A percentile compares a stretch with the other conserved stretches of the same genome.
Conservation (phyloP, 192 early-diverging fungal species). For the Bifiguratus adelaidae region DNA sequence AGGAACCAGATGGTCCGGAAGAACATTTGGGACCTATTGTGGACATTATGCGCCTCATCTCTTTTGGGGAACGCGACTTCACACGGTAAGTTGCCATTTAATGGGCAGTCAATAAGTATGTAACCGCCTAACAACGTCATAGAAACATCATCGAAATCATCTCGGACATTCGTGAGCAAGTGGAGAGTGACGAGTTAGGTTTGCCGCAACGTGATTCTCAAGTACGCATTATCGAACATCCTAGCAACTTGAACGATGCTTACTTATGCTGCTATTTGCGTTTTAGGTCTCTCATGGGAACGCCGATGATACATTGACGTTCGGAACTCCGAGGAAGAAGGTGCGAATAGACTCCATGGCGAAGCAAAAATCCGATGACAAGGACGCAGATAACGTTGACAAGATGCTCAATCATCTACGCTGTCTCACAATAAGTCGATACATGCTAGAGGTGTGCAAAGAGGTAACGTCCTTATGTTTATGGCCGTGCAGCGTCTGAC, state of each 20-base stretch:
- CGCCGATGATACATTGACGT: too few relatives aligned
- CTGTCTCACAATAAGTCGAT: slow-evolving; percentile 58
- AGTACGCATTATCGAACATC: too few relatives aligned
- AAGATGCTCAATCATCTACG: slow-evolving; percentile 44
- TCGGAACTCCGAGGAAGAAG: too few relatives aligned
- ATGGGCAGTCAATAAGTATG: background rate
- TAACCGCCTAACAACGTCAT: background rate
- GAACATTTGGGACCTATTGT: slow-evolving; percentile 69
- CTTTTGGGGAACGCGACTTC: slow-evolving; percentile 78
- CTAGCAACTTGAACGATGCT: too few relatives aligned
- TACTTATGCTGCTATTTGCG: too few relatives aligned
- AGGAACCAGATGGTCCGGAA: slow-evolving; percentile 63
- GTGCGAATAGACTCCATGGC: too few relatives aligned
- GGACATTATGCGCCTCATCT: slow-evolving; percentile 63
- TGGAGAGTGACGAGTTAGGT: slow-evolving; percentile 20
- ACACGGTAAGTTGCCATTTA: slow-evolving; percentile 32
- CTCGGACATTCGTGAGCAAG: slow-evolving; percentile 56
- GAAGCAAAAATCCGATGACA: slow-evolving; percentile 4
- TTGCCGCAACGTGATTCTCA: too few relatives aligned
- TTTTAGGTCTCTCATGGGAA: too few relatives aligned
- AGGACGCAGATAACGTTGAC: slow-evolving; percentile 7
- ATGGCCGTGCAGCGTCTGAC: background rate
- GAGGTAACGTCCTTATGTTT: slow-evolving; percentile 27
- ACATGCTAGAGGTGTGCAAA: slow-evolving; percentile 53
- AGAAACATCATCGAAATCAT: slow-evolving; percentile 73